Percentiles rank a stretch among this genome's conserved stretches.
phyloP scores from a whole-genome alignment of 345 rosid species.

The Aethionema arabicum region DNA sequence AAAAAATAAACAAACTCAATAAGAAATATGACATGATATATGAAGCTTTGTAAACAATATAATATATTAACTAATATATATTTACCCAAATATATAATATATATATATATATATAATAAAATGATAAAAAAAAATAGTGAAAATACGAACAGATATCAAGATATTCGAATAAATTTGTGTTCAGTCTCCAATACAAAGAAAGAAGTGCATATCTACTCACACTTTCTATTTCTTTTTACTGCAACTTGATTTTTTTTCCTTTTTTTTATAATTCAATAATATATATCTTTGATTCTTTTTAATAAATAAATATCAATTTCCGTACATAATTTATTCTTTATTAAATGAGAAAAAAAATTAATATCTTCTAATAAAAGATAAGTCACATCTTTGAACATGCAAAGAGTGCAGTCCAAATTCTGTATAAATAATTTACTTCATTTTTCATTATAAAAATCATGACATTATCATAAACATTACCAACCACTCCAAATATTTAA shows the following conservation, averaged over 20 bases:
- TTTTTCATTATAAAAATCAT: too few relatives aligned
- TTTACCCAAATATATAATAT: too few relatives aligned
- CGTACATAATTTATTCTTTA: conserved; percentile 10
- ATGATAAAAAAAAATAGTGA: too few relatives aligned
- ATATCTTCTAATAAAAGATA: too few relatives aligned
- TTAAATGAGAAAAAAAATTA: background rate
- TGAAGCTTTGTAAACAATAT: too few relatives aligned
- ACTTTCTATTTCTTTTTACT: background rate
- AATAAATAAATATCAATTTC: conserved; percentile 18
- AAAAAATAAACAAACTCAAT: too few relatives aligned
- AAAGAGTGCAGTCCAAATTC: conserved; percentile 6
- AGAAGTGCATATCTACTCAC: conserved; percentile 35
- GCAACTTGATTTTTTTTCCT: conserved; percentile 16
- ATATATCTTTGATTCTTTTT: conserved; percentile 19
- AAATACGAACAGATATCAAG: conserved; percentile 1
- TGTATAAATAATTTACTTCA: background rate
- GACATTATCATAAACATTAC: too few relatives aligned
- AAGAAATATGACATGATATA: too few relatives aligned
- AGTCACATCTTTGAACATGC: conserved; percentile 34
- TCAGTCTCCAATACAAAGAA: conserved; percentile 16
- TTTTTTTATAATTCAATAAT: background rate
- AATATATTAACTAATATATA: too few relatives aligned
- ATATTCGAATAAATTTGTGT: conserved; percentile 19
- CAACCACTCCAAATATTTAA: too few relatives aligned
- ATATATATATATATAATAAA: too few relatives aligned